phyloP scores from a whole-genome alignment of 1,139 yeast genomes.

The Zygoascus meyerae region DNA sequence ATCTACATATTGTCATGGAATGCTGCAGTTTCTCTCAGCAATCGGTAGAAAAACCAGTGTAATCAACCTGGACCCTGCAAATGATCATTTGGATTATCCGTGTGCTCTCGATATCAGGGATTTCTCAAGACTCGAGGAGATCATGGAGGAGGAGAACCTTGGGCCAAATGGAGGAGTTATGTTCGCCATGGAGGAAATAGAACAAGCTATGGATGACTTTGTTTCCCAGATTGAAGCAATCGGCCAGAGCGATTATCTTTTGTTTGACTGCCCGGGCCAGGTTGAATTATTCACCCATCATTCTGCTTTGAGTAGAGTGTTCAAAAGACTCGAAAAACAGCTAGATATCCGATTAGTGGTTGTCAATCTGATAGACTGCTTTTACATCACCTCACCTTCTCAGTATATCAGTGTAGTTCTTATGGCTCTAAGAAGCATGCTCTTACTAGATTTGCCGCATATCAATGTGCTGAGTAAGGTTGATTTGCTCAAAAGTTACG shows the following conservation, averaged over 20 bases:
- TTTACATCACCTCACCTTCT: constrained; percentile 78
- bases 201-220: constrained; percentile 53
- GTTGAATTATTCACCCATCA: constrained; percentile 93
- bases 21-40: constrained; percentile 86
- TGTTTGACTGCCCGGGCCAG: constrained; percentile 98
- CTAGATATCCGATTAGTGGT: constrained; percentile 74
- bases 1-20: constrained; percentile 87
- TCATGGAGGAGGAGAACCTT: constrained; percentile 72
- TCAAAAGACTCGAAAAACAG: constrained; percentile 60
- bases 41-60: constrained; percentile 84
- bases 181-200: constrained; percentile 69
- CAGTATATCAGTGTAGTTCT: constrained; percentile 83
- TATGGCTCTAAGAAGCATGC: constrained; percentile 83
- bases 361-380: constrained; percentile 81
- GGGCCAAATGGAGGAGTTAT: constrained; percentile 97
- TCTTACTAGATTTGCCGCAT: constrained; percentile 88
- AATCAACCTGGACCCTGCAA: constrained; percentile 91
- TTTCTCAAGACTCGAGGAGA: constrained; percentile 77
- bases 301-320: constrained; percentile 70
- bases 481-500: constrained; percentile 69
- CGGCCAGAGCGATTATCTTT: constrained; percentile 59
- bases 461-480: constrained; percentile 88
- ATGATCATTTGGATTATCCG: constrained; percentile 74
- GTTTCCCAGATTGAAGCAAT: constrained; percentile 52
- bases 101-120: constrained; percentile 87